Base-by-base conservation (phyloP, 2,329 filamentous ascomycete species). In the Furcasterigmium sp. region DNA sequence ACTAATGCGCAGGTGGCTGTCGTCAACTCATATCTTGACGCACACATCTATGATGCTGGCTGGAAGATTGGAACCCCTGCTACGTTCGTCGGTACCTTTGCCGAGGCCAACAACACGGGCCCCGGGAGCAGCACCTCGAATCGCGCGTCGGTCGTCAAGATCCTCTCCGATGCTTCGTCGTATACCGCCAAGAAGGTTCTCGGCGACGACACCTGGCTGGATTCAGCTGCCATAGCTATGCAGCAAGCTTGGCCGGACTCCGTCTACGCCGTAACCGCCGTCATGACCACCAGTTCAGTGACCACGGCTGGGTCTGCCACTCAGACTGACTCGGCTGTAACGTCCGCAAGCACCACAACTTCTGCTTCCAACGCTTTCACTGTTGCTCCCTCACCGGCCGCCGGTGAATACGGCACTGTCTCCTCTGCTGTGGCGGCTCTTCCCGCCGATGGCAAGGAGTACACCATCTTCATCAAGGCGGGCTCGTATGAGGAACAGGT, bases 401-500 rank as follows among this genome's bases (percentile, higher is more conserved):
- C 53, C 3, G 61, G 61, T 13, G 60, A 70, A 28, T 73, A 67
- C 44, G 51, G 55, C 17, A 67, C 62, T 5, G 60, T 73, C 2
- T 60, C 63, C 3, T 63, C 67, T 13, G 70, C 70, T 7, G 59
- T 73, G 17, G 61, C 59, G 11, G 68, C 68, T 9, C 55, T 74
- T 9, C 66, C 67, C 10, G 63, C 59, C 37, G 64, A 70, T 39
- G 57, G 60, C 29, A 56, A 64, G 25, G 51, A 60, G 10, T 64
- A 69, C 45, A 63, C 60, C 7, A 68, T 71, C 37, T 57, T 59
- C 39, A 61, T 71, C 46, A 56, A 58, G 34, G 52, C 54, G 0
- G 77, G 79, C 3, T 80, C 73, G 14, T 82, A 81, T 63, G 63
- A 63, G 15, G 77, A 82, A 56, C 78, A 81, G 52, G 76, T 82